phyloP scores from a whole-genome alignment of 2,329 filamentous ascomycete species.

The Leptographium radiaticola region DNA sequence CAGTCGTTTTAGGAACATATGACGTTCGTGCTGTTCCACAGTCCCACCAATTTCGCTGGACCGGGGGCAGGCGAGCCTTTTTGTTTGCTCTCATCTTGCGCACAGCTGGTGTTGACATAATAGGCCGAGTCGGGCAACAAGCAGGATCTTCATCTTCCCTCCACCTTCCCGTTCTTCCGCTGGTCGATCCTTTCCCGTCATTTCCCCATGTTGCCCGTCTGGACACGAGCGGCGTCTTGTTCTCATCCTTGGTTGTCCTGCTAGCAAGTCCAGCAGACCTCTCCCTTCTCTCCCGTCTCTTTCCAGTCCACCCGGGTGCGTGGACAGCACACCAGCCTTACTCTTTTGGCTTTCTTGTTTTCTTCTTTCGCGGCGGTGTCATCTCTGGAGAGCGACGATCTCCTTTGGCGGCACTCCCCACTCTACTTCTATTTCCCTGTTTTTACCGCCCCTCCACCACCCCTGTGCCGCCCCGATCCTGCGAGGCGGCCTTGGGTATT shows the following conservation, averaged over 20 bases:
- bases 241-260: neutral
- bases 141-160: neutral
- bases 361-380: neutral
- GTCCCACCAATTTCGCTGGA: slow-evolving; percentile 1
- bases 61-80: neutral
- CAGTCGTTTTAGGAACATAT: slow-evolving; percentile 2
- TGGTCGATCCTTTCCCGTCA: neutral
- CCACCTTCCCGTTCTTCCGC: neutral
- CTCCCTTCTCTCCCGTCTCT: neutral
- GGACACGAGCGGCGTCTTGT: neutral
- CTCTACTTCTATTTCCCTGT: no score
- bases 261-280: neutral
- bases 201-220: neutral
- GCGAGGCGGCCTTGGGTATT: no score
- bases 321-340: neutral
- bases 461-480: no score
- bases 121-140: neutral
- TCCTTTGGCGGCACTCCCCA: neutral
- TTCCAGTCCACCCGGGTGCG: neutral
- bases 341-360: neutral
- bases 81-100: slow-evolving; percentile 1
- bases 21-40: slow-evolving; percentile 9
- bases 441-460: neutral
- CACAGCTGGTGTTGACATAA: neutral
- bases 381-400: neutral